Base-by-base conservation (phyloP, 345 rosid species). In the Zanthoxylum bungeanum region DNA sequence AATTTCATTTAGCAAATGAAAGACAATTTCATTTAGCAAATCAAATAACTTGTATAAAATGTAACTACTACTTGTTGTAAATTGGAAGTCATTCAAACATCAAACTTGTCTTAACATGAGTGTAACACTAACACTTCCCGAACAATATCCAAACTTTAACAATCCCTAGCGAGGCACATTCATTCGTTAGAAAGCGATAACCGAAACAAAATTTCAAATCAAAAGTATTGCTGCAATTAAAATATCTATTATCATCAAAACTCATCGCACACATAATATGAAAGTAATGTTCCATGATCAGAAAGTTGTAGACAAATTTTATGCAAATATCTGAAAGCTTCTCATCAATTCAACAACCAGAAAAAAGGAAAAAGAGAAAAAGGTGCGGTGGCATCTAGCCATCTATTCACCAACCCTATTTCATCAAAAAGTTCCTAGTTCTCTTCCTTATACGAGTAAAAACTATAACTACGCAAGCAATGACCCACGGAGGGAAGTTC, bases 361-460 rank as follows among this genome's bases (percentile, higher is more conserved):
- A 39, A 31, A 76, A 46, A 66, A 69, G 31, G 57, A 19, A 58
- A 66, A 61, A 58, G 47, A 3, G 4, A 12, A 42, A 42, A 42
- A 42, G 47, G 0, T 5, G 1, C 5, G 17, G 47, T 42, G 17
- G 17, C 47, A 0, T 42, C 17, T 14, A 44, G 17, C 4, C 47
- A 0, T 42, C 17, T 14, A 44, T 68, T 79, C 80, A 79, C 81
- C 79, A 77, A 25, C 97, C 88, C 55, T 62, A 75, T 79, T 81
- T 89, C 76, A 75, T 85, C 50, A 92, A 82, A 60, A 85, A 81
- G 79, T 89, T 81, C 78, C 73, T 80, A 17, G 97, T 91, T 84
- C 99, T 84, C 93, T 92, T 95, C 87, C 96, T 91, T 81, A 84
- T 91, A 36, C 97, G 97, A n/a, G 91, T 89, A 73, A 95, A 92